Evolutionary conservation across 371 early-diverging fungal genomes (phyloP), one percentile per base, ranked within the genome.

Genomic region (Haplosporangium sp.): DNA sequence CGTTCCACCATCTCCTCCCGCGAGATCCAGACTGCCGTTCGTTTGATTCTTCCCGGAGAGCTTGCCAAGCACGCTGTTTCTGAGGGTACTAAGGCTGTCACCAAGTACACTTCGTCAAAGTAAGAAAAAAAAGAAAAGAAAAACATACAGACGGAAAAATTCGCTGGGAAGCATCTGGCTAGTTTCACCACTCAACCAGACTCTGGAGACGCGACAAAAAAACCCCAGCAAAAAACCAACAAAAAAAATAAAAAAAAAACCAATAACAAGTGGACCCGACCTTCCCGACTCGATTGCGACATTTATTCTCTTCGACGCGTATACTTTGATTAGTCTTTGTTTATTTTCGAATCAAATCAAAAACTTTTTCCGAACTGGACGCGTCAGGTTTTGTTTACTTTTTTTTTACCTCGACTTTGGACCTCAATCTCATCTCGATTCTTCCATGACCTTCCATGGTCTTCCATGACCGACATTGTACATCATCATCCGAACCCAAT

Each of bases 51-150:
- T 58, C 97, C 98, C 69, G 97, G 98, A 77, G 98, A 97, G 88
- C 88, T 97, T 64, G 95, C 97, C 84, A 96, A 96, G 92, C 98
- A 97, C 88, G 98, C 98, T 78, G 97, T 97, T 71, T 96, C 97
- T 65, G 98, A 97, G 89, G 98, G 97, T 64, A 96, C 97, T 88
- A 98, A 97, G 92, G 96, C 98, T 72, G 96, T 96, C 83, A 95
- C 96, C 92, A 97, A 97, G 90, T 97, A 94, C 90, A 96, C 96
- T 78, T 89, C 91, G 67, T 89, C 94, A 83, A 91, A 91, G 83
- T 91, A 90, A 1, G 1, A 27, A 27, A 27, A 27, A 27, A 27
- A 27, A 27, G 1, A 27, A 27, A 27, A 27, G 27, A 27, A 27
- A 27, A 89, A 59, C 6, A 5, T 8, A 20, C 19, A 19, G 11